These are phyloP conservation scores for Leptographium lundbergii DNA, from an alignment of 2,329 filamentous ascomycete species.

Conservation along the genomic window DNA sequence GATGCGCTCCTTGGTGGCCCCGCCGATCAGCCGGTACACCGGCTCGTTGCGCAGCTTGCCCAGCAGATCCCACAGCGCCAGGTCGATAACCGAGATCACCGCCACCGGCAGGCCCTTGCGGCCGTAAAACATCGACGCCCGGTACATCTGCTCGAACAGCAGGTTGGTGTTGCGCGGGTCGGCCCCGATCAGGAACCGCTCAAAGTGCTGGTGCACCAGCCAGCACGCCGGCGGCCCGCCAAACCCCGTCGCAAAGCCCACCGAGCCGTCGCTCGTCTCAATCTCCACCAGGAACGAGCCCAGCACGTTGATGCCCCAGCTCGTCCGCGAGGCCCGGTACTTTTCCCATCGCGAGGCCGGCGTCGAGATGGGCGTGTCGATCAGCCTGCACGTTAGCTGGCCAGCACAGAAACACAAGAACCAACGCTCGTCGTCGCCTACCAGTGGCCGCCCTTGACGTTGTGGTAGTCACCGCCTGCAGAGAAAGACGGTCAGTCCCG, in stretches of 20 bases:
- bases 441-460: constrained; percentile 66
- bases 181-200: constrained; percentile 77
- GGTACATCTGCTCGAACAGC: constrained; percentile 94
- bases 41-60: constrained; percentile 88
- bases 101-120: constrained; percentile 83
- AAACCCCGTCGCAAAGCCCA: no score
- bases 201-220: constrained; percentile 87
- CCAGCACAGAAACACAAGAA: not conserved
- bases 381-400: constrained; percentile 49
- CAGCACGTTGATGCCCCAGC: constrained; percentile 91
- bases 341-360: constrained; percentile 84
- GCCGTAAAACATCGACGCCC: constrained; percentile 91
- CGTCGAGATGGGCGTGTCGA: constrained; percentile 84
- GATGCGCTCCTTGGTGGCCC: constrained; percentile 70
- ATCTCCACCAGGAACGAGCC: constrained; percentile 88
- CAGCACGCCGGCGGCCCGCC: constrained; percentile 75
- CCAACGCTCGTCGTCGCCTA: constrained; percentile 20
- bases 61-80: constrained; percentile 83
- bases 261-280: constrained; percentile 29
- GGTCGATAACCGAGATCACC: constrained; percentile 86
- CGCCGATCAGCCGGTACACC: constrained; percentile 88
- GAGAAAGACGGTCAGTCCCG: constrained; percentile 2
- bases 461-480: constrained; percentile 76
- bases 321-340: constrained; percentile 77
- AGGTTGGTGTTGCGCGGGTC: constrained; percentile 87